Percentiles rank a stretch among this genome's conserved stretches.
These are phyloP conservation scores for Stephania cephalantha DNA, from an alignment of 164 flowering plant genomes.

Conservation along the genomic window DNA sequence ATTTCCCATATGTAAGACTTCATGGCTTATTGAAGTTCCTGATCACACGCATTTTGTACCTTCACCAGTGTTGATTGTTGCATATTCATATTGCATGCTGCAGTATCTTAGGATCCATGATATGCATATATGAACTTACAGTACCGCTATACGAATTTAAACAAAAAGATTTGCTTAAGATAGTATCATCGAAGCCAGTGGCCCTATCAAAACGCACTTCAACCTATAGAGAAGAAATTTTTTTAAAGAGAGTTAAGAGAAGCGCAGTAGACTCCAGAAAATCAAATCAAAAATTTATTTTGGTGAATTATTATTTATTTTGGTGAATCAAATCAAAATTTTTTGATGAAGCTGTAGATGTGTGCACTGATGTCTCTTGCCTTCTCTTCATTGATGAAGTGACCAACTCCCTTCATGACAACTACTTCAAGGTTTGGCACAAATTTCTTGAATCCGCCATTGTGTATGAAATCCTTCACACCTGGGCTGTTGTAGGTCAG, in stretches of 20 bases:
- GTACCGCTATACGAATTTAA: background rate
- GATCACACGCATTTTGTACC: background rate
- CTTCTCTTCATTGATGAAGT: slow-evolving; percentile 30
- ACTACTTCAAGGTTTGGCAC: slow-evolving; percentile 25
- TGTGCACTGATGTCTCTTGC: slow-evolving; percentile 27
- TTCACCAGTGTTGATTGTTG: background rate
- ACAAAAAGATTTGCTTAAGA: background rate
- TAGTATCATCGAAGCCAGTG: background rate
- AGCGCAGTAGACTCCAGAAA: background rate
- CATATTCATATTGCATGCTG: background rate
- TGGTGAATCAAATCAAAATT: background rate
- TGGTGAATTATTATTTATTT: too few species aligned
- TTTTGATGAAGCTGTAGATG: slow-evolving; percentile 25
- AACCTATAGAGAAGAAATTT: background rate
- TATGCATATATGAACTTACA: background rate
- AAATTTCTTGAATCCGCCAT: slow-evolving; percentile 25
- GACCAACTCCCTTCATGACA: slow-evolving; percentile 28
- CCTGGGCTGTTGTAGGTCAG: slow-evolving; percentile 22
- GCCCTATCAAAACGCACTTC: background rate
- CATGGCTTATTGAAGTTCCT: background rate
- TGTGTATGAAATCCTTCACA: slow-evolving; percentile 18
- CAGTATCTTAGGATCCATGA: background rate
- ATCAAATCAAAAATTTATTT: too few species aligned
- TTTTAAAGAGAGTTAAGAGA: background rate
- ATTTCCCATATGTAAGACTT: too few species aligned